A percentile compares a stretch with the other conserved stretches of the same genome.
Evolutionary conservation across 495 filamentous ascomycete species (phyloP).

Genomic region (Lasiosphaeria miniovina): DNA sequence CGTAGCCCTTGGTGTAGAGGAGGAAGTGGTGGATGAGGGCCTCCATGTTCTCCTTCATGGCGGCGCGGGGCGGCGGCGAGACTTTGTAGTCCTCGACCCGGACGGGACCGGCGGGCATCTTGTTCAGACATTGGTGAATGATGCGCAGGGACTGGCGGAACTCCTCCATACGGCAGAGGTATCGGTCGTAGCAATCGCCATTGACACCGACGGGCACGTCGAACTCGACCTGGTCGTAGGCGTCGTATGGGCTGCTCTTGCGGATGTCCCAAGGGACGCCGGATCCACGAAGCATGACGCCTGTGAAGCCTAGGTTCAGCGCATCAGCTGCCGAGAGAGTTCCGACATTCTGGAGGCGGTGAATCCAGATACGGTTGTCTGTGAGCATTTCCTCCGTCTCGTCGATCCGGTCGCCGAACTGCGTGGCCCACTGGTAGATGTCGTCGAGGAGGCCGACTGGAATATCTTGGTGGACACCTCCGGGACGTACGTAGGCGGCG

Average conservation of each 20-base stretch:
- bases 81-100: constrained; percentile 99
- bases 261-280: constrained; percentile 98
- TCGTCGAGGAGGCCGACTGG: constrained; percentile 94
- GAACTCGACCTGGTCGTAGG: constrained; percentile 96
- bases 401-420: constrained; percentile 98
- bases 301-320: constrained; percentile 91
- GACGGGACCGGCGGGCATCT: constrained; percentile 94
- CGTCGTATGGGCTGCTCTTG: constrained; percentile 94
- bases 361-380: constrained; percentile 99
- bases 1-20: constrained; percentile 96
- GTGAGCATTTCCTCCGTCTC: constrained; percentile 98
- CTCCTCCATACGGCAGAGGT: constrained; percentile 99
- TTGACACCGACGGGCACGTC: constrained; percentile 96
- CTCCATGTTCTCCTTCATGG: constrained; percentile 99
- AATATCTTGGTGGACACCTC: constrained; percentile 93
- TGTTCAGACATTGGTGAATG: constrained; percentile 97
- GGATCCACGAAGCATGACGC: constrained; percentile 96
- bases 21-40: constrained; percentile 99
- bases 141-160: constrained; percentile 97
- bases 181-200: constrained; percentile 98
- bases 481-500: constrained; percentile 95
- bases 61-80: constrained; percentile 89
- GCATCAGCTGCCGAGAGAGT: constrained; percentile 90
- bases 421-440: constrained; percentile 99
- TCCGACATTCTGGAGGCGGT: constrained; percentile 85